A percentile compares a stretch with the other conserved stretches of the same genome.
phyloP scores from a whole-genome alignment of 768 basidiomycete species.

The Trametes sanguinea region DNA sequence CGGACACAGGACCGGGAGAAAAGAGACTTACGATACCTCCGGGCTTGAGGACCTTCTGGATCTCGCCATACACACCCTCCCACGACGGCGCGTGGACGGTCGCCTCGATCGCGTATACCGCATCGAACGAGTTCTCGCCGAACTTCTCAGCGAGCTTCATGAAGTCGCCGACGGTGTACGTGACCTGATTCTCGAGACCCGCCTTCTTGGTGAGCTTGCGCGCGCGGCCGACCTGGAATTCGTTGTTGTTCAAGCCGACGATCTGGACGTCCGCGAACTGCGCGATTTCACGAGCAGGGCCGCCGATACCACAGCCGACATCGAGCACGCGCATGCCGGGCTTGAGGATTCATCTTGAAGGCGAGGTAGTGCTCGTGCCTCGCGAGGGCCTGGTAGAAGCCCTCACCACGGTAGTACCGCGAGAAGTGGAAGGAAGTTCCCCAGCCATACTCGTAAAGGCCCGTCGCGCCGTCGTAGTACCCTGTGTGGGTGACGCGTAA shows the following conservation, averaged over 20 bases:
- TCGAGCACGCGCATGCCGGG: constrained; percentile 96
- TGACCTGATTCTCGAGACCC: constrained; percentile 74
- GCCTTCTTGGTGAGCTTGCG: constrained; percentile 76
- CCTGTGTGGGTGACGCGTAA: constrained; percentile 45
- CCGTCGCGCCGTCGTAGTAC: constrained; percentile 96
- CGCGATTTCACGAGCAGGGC: constrained; percentile 94
- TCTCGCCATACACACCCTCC: constrained; percentile 95
- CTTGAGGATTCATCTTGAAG: constrained; percentile 75
- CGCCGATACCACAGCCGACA: constrained; percentile 97
- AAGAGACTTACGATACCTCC: constrained; percentile 80
- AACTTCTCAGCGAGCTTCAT: constrained; percentile 93
- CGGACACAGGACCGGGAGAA: neutral
- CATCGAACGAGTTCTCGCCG: constrained; percentile 92
- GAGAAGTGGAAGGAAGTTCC: constrained; percentile 93
- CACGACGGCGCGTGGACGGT: constrained; percentile 95
- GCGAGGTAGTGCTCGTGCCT: constrained; percentile 98
- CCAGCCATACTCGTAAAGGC: constrained; percentile 96
- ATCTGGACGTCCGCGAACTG: constrained; percentile 85
- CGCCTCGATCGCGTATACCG: constrained; percentile 97
- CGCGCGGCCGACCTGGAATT: constrained; percentile 90
- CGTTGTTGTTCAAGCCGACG: constrained; percentile 93
- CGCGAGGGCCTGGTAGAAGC: constrained; percentile 73
- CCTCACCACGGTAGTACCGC: constrained; percentile 93
- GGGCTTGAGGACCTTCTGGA: constrained; percentile 91
- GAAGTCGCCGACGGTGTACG: constrained; percentile 92